These are phyloP conservation scores for Triadica sebifera DNA, from an alignment of 345 rosid species.

Conservation along the genomic window DNA sequence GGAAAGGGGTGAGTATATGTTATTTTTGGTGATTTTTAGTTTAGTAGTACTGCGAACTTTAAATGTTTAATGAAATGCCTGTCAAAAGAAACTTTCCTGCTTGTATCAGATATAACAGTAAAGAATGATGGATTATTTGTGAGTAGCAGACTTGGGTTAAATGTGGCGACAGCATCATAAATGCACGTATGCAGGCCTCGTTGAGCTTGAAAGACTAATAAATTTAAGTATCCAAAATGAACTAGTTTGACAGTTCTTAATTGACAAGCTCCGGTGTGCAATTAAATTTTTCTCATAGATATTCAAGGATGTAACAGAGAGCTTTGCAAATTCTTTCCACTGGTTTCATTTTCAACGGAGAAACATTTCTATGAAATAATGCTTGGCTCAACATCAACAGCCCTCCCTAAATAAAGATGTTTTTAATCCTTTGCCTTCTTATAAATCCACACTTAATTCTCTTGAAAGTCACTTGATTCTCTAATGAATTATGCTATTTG, in stretches of 20 bases:
- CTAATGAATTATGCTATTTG: background rate
- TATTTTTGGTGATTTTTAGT: background rate
- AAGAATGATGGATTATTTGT: too few species aligned
- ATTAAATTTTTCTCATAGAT: background rate
- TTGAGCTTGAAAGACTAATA: too few species aligned
- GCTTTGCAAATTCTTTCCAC: too few species aligned
- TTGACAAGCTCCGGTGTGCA: background rate
- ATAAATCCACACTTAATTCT: background rate
- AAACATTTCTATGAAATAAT: background rate
- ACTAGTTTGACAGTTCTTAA: too few species aligned
- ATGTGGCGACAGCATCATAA: background rate
- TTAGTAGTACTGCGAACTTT: background rate
- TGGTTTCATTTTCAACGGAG: too few species aligned
- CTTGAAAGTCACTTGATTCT: background rate
- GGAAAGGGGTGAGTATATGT: conserved; percentile 49
- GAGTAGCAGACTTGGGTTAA: too few species aligned
- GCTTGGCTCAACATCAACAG: background rate
- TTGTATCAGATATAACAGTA: background rate
- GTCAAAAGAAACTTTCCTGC: background rate
- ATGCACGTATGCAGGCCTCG: too few species aligned
- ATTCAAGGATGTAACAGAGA: background rate
- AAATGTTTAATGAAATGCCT: conserved; percentile 21
- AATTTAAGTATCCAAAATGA: too few species aligned
- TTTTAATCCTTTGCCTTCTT: background rate
- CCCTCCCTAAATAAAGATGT: background rate